Evolutionary conservation across 2,329 filamentous ascomycete species (phyloP).

Genomic region (Fusarium sp.): DNA sequence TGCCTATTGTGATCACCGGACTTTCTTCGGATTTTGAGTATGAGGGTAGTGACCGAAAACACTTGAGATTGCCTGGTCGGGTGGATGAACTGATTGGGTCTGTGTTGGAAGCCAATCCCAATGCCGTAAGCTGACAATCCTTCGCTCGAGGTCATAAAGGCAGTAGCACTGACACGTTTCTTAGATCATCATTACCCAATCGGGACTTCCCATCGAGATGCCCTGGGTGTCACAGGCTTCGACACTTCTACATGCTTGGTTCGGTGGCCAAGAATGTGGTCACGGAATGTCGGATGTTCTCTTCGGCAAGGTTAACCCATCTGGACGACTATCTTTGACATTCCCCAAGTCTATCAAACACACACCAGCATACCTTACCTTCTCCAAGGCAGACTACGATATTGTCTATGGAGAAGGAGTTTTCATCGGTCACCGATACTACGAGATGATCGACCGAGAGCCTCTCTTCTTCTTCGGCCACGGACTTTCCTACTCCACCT

Average conservation of each 20-base stretch:
- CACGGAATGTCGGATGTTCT: constrained; percentile 46
- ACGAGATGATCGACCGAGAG: constrained; percentile 61
- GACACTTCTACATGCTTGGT: constrained; percentile 45
- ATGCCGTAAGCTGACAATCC: constrained; percentile 62
- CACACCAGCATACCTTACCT: constrained; percentile 78
- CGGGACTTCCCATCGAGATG: constrained; percentile 63
- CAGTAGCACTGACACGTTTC: neutral
- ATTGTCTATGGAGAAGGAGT: constrained; percentile 79
- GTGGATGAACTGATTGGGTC: constrained; percentile 69
- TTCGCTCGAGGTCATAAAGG: no score
- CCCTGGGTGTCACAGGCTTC: constrained; percentile 53
- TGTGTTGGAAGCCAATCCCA: constrained; percentile 67
- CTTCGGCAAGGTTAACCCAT: constrained; percentile 41
- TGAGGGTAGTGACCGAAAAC: constrained; percentile 75
- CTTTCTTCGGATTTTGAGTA: constrained; percentile 60
- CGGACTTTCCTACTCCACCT: constrained; percentile 76
- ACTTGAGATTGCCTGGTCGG: constrained; percentile 70
- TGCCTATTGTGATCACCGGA: constrained; percentile 66
- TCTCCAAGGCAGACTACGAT: constrained; percentile 70
- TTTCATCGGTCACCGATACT: constrained; percentile 79
- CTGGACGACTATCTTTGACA: constrained; percentile 72
- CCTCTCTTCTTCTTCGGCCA: constrained; percentile 77
- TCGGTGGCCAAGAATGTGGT: constrained; percentile 44
- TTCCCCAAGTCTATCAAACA: constrained; percentile 73
- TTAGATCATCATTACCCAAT: constrained; percentile 39